Conservation (phyloP, 768 basidiomycete species). For the Rhizopogon salebrosus region DNA sequence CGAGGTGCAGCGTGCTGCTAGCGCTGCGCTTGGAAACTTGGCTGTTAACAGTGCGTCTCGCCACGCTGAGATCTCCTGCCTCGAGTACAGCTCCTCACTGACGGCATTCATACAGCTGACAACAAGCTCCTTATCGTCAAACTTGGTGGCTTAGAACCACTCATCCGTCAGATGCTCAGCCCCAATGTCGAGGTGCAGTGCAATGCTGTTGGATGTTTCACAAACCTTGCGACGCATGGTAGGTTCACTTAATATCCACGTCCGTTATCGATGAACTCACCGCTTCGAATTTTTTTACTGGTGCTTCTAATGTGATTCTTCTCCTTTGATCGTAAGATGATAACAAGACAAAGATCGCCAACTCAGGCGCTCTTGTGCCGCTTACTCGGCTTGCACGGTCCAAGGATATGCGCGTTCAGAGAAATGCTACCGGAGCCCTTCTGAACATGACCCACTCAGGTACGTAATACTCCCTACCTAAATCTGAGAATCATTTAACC, state of each 20-base stretch:
- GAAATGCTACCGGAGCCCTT: constrained; percentile 96
- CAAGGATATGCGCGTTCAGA: constrained; percentile 98
- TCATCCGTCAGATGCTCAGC: constrained; percentile 98
- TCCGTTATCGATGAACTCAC: constrained; percentile 5
- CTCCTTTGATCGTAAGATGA: constrained; percentile 59
- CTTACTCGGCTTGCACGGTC: constrained; percentile 93
- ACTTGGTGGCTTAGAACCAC: constrained; percentile 93
- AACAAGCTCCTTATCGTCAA: constrained; percentile 99
- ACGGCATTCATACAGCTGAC: constrained; percentile 57
- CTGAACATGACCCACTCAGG: constrained; percentile 99
- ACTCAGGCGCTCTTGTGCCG: constrained; percentile 97
- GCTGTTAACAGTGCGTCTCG: constrained; percentile 88
- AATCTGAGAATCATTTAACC: constrained; percentile 1
- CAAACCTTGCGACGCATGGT: constrained; percentile 98
- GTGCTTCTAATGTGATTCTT: constrained; percentile 5
- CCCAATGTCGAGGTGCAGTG: constrained; percentile 99
- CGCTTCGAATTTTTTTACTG: constrained; percentile 3
- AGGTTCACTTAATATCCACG: constrained; percentile 18
- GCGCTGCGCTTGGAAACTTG: constrained; percentile 94
- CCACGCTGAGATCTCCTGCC: constrained; percentile 10
- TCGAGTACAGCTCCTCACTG: constrained; percentile 3
- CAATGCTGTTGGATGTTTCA: constrained; percentile 98
- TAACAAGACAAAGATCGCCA: constrained; percentile 99
- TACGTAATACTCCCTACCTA: constrained; percentile 29
- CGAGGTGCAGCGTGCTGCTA: constrained; percentile 97